Percentiles rank a stretch among this genome's conserved stretches.
These are phyloP conservation scores for Euphorbia pulcherrima DNA, from an alignment of 345 rosid species.

Conservation along the genomic window DNA sequence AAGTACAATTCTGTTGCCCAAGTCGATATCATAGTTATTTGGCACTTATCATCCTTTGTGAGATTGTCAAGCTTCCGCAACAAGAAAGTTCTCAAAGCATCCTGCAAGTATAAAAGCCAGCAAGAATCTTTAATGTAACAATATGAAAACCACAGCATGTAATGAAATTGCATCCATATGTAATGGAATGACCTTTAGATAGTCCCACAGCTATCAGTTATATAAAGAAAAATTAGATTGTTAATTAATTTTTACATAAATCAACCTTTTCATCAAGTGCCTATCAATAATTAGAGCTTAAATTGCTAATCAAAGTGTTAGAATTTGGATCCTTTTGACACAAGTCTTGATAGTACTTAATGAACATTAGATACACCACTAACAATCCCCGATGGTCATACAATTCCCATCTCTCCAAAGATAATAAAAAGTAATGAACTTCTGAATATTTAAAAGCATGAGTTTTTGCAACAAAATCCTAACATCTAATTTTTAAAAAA, in stretches of 20 bases:
- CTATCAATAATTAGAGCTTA: background rate
- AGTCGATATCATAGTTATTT: constrained; percentile 96
- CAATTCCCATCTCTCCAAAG: background rate
- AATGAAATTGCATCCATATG: background rate
- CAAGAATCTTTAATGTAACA: constrained; percentile 7
- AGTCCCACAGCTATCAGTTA: constrained; percentile 2
- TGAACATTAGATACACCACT: background rate
- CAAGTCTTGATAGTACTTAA: background rate
- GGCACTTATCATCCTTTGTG: constrained; percentile 89
- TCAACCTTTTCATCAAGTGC: background rate
- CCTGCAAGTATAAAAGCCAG: constrained; percentile 49
- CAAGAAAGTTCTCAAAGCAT: constrained; percentile 92
- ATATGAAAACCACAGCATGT: background rate
- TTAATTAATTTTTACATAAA: background rate
- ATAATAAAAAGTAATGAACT: background rate
- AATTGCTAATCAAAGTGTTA: background rate
- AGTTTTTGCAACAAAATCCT: background rate
- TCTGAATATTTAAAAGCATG: background rate
- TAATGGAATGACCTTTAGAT: background rate
- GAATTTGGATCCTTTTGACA: constrained; percentile 3
- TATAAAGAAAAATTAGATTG: constrained; percentile 6
- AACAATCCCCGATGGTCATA: background rate
- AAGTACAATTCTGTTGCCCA: constrained; percentile 97
- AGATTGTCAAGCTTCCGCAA: constrained; percentile 94
- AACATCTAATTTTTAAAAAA: constrained; percentile 7